Evolutionary conservation across 331 rosid species (phyloP), one percentile per base, ranked within the genome.

Genomic region (Dryas integrifolia): DNA sequence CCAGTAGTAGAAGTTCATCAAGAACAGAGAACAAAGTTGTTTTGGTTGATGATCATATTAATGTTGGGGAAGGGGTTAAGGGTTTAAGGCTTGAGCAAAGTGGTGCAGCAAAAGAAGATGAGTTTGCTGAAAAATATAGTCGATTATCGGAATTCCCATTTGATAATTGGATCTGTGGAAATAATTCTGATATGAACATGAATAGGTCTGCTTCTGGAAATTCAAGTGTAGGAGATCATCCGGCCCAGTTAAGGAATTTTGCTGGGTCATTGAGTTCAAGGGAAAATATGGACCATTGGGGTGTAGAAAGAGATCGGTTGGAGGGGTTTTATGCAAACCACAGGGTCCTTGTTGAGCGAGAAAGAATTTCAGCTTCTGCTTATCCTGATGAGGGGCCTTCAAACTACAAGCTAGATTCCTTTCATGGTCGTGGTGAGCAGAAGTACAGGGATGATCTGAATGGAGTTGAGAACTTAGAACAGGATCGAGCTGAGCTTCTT

Each of bases 311-410:
- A 85, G 79, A 18, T 63, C 69, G 56, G 65, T 67, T 55, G 41
- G 40, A 71, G 63, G 78, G 72, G 56, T 82, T 67, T 41, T 63
- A 73, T 40, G 70, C 76, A 8, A 80, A 59, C 45, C 35, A 78
- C 50, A 26, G 41, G 73, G 74, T 46, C 1, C 67, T 43, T 67
- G 58, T 66, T 71, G 83, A 40, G 70, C 74, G 59, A 47, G 45
- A 45, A 45, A 79, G 87, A 77, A 11, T 68, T 11, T 73, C 66
- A 11, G 67, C 62, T 63, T 75, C 63, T 51, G 60, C 56, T 45
- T 79, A 77, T 79, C 69, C 72, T 15, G 63, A 76, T 1, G 89
- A 74, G 62, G 80, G 85, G 57, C 82, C 87, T n/a, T 82, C 85
- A 46, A 85, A 68, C 72, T 72, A 75, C n/a, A 60, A 39, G 43